Evolutionary conservation across 2,329 filamentous ascomycete genomes (phyloP).

Genomic region (Plenodomus lindquistii): DNA sequence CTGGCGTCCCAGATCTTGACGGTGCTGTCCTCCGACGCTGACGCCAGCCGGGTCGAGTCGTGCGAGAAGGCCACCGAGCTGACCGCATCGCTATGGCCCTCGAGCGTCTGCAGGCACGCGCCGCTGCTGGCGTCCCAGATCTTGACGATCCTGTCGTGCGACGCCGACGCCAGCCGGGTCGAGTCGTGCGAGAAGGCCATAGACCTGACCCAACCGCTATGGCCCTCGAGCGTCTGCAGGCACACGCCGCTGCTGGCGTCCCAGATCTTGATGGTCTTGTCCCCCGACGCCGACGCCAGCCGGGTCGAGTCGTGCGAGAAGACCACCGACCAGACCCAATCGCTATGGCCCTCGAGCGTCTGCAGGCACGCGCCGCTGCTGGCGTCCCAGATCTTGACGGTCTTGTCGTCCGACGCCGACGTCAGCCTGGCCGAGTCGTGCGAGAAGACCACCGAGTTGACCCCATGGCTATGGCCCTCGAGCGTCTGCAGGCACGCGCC

Average conservation of each 20-base stretch:
- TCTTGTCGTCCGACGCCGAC: constrained; percentile 6
- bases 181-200: constrained; percentile 31
- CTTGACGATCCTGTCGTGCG: constrained; percentile 5
- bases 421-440: constrained; percentile 12
- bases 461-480: constrained; percentile 17
- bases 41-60: constrained; percentile 12
- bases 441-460: constrained; percentile 29
- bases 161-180: constrained; percentile 7
- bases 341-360: too few species aligned
- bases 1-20: constrained; percentile 14
- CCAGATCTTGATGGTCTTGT: too few species aligned
- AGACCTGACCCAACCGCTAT: constrained; percentile 11
- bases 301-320: too few species aligned
- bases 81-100: constrained; percentile 5
- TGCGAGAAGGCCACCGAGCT: constrained; percentile 16
- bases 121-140: constrained; percentile 13
- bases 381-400: too few species aligned
- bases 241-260: too few species aligned
- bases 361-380: too few species aligned
- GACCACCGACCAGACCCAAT: too few species aligned
- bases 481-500: constrained; percentile 22
- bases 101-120: constrained; percentile 11
- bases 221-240: constrained; percentile 27
- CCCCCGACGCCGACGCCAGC: constrained; percentile 15
- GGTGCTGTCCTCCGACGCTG: constrained; percentile 10